Evolutionary conservation across 2,329 filamentous ascomycete species (phyloP), one percentile per base, ranked within the genome.

Genomic region (Aspergillus sp.): DNA sequence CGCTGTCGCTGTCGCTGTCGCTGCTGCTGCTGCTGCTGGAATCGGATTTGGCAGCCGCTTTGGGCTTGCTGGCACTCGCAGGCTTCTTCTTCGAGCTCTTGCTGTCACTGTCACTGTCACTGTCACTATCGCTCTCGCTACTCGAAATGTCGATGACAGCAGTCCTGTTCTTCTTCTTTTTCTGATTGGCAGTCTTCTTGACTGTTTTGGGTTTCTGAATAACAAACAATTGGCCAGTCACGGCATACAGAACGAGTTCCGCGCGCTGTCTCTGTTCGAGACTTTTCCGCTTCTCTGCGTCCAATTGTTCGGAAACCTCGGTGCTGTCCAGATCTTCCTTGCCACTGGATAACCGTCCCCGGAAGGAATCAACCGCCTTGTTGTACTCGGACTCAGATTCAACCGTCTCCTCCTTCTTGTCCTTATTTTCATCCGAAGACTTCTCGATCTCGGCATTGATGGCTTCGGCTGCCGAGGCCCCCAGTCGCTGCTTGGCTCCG

Each of bases 401-500:
- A 6, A 49, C 45, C 29, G 48, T 33, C 38, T 46, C 46, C 34
- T 59, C 51, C 19, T 46, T 34, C 8, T 49, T 52, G 7, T 50
- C 51, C 10, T 52, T 46, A 3, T 48, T 50, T 3, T 49, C 51
- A 29, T 50, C 44, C 3, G 49, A 46, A 34, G 45, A 36, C 28
- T 48, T 75, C 33, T 72, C 69, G 6, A 76, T 53, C 46, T 69
- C 64, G 26, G 45, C 50, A 42, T 64, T 61, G 41, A 82, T 74
- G 39, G 83, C 68, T 40, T 82, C 77, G 46, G 80, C 71, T 26
- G 88, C 88, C 43, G 78, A 73, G 56, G 88, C 76, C 33, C 76
- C 75, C 49, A 95, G 69, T 43, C 88, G 59, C 33, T 59, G 76
- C 44, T 82, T 79, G 43, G 88, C 81, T 5, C 83, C 83, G 48